Conservation (phyloP, 345 rosid species). For the Punica granatum region DNA sequence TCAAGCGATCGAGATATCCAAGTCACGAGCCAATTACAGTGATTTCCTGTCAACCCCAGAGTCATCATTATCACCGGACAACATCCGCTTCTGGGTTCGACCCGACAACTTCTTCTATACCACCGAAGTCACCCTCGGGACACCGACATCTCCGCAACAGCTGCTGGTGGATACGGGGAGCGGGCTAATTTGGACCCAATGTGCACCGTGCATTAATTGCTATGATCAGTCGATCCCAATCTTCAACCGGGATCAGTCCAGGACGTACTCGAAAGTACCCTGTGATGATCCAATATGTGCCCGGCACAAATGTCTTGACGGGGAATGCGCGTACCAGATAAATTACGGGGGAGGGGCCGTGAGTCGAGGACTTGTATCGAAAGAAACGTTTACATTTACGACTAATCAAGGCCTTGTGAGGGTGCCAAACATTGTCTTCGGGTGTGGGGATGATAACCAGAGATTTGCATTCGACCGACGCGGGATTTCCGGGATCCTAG, state of each 20-base stretch:
- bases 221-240: slow-evolving; percentile 4
- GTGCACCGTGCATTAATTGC: slow-evolving; percentile 19
- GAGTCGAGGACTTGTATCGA: slow-evolving; percentile 11
- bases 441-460: slow-evolving; percentile 14
- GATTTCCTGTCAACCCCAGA: neutral
- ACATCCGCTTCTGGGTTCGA: neutral
- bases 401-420: too few species aligned
- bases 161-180: slow-evolving; percentile 13
- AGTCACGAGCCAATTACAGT: neutral
- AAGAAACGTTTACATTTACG: slow-evolving; percentile 11
- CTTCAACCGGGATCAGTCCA: slow-evolving; percentile 5
- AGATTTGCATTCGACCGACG: neutral
- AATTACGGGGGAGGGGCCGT: neutral
- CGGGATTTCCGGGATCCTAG: slow-evolving; percentile 12
- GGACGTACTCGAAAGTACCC: slow-evolving; percentile 5
- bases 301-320: slow-evolving; percentile 7
- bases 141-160: neutral
- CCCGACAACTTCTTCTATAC: neutral
- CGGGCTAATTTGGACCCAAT: slow-evolving; percentile 18
- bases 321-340: slow-evolving; percentile 5
- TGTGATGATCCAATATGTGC: slow-evolving; percentile 16
- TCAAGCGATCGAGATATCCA: neutral
- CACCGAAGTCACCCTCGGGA: slow-evolving; percentile 7
- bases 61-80: neutral
- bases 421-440: slow-evolving; percentile 9